Evolutionary conservation across 306 rosid species (phyloP).

Genomic region (Medicago lupulina): DNA sequence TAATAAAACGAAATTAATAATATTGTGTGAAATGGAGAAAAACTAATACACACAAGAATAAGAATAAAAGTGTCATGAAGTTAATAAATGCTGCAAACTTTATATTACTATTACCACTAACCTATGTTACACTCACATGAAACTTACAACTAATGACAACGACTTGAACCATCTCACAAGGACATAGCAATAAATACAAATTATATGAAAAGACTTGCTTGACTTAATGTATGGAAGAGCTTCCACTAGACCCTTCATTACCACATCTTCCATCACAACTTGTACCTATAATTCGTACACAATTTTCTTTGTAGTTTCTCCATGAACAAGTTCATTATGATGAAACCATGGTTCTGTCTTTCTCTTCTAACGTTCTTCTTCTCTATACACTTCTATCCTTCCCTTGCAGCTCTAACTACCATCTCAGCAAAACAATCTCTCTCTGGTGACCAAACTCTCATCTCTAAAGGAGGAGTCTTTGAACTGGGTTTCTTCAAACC

Average conservation of each 20-base stretch:
- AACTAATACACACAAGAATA: neutral
- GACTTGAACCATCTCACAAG: conserved; percentile 5
- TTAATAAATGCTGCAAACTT: conserved; percentile 4
- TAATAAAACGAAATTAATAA: neutral
- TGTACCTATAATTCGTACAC: neutral
- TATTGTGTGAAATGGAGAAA: neutral
- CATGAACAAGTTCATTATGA: conserved; percentile 35
- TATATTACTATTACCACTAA: neutral
- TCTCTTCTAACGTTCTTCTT: conserved; percentile 41
- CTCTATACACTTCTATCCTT: conserved; percentile 13
- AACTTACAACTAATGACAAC: neutral
- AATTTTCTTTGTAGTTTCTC: neutral
- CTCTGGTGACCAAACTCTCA: conserved; percentile 57
- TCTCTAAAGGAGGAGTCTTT: conserved; percentile 50
- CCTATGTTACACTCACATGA: conserved; percentile 3
- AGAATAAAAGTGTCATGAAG: neutral
- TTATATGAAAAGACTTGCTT: neutral
- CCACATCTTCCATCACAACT: neutral
- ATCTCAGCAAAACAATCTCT: conserved; percentile 54
- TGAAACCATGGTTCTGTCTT: conserved; percentile 34
- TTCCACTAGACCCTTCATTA: neutral
- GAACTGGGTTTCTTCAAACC: conserved; percentile 61
- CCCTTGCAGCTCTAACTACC: conserved; percentile 45
- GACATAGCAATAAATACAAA: neutral
- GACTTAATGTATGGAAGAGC: neutral